These are phyloP conservation scores for Saturnispora gosingensis DNA, from an alignment of 805 yeast species.

Conservation along the genomic window DNA sequence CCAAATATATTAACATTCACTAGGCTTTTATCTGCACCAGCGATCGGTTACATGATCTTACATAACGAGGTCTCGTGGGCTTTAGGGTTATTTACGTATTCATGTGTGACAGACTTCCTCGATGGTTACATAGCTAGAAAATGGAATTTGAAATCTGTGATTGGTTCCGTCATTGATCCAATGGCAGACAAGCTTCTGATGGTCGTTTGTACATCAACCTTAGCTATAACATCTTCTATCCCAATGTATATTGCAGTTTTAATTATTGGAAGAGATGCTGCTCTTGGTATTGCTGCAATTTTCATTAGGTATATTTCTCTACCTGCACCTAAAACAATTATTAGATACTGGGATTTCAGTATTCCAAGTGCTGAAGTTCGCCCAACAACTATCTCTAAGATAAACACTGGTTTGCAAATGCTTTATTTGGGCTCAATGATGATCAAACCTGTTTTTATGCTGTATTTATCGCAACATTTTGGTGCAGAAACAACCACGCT, in stretches of 20 bases:
- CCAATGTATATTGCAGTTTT: conserved; percentile 60
- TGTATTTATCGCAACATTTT: conserved; percentile 27
- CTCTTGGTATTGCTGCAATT: conserved; percentile 63
- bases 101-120: conserved; percentile 82
- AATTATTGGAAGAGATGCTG: conserved; percentile 77
- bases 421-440: conserved; percentile 63
- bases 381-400: conserved; percentile 79
- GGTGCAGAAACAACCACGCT: conserved; percentile 16
- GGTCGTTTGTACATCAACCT: conserved; percentile 73
- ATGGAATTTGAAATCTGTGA: conserved; percentile 64
- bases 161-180: conserved; percentile 91
- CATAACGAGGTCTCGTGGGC: conserved; percentile 57
- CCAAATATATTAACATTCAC: conserved; percentile 83
- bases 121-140: conserved; percentile 89
- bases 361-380: conserved; percentile 78
- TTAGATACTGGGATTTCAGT: conserved; percentile 68
- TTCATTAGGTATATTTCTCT: conserved; percentile 64
- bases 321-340: conserved; percentile 66
- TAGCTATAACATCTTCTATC: conserved; percentile 58
- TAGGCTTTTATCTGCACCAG: conserved; percentile 73
- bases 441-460: conserved; percentile 40
- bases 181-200: conserved; percentile 88
- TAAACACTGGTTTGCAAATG: conserved; percentile 92
- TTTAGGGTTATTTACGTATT: conserved; percentile 64
- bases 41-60: conserved; percentile 71